Evolutionary conservation across 805 yeast species (phyloP).

Genomic region (Geotrichum ghanense): DNA sequence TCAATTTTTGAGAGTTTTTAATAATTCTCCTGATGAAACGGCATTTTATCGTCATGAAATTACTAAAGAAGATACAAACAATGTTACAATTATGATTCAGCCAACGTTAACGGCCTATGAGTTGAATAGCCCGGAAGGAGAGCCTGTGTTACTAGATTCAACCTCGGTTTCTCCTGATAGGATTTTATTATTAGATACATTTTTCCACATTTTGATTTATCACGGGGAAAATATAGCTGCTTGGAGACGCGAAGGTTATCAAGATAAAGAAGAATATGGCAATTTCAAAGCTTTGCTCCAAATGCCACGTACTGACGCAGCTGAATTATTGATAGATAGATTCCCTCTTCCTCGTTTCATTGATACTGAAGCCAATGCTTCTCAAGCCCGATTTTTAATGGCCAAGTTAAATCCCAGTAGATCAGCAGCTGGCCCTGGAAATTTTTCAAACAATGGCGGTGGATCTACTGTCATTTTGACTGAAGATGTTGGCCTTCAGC

Average conservation of each 20-base stretch:
- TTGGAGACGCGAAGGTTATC: constrained; percentile 89
- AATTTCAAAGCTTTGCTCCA: constrained; percentile 73
- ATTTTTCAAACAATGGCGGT: constrained; percentile 30
- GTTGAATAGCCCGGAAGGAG: constrained; percentile 63
- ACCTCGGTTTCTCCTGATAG: constrained; percentile 76
- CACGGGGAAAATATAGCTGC: constrained; percentile 87
- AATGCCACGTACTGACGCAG: constrained; percentile 81
- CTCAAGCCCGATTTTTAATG: constrained; percentile 88
- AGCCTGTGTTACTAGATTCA: constrained; percentile 81
- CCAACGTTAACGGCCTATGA: constrained; percentile 81
- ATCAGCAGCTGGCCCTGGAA: constrained; percentile 44
- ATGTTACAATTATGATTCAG: constrained; percentile 90
- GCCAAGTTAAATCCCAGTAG: constrained; percentile 78
- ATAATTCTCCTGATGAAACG: constrained; percentile 94
- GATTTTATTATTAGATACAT: constrained; percentile 77
- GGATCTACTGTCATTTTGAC: constrained; percentile 73
- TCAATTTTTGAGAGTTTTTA: constrained; percentile 84
- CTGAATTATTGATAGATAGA: constrained; percentile 75
- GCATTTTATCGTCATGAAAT: constrained; percentile 87
- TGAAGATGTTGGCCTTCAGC: constrained; percentile 85
- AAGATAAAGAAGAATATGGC: constrained; percentile 73
- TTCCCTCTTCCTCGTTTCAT: constrained; percentile 93
- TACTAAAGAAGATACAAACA: constrained; percentile 75
- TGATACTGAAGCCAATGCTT: constrained; percentile 91
- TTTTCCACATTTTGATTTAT: constrained; percentile 84